Evolutionary conservation across 164 flowering plant genomes (phyloP), one percentile per base, ranked within the genome.

Genomic region (Vitis riparia): DNA sequence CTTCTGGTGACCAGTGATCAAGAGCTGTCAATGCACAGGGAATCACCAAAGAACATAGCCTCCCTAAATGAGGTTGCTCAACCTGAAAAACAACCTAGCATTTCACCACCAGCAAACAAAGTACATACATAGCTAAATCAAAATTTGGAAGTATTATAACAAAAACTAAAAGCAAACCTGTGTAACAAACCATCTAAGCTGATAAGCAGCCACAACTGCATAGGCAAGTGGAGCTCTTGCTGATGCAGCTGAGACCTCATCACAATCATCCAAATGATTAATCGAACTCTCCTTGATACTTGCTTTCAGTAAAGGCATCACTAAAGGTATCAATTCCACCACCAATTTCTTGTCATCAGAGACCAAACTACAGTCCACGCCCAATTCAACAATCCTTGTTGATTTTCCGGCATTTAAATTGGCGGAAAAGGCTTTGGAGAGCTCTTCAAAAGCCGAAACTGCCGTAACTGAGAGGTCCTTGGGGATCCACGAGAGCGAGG

Each of bases 1-100:
- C 96, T 71, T 79, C 89, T 7, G 93, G 84, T 1, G 98, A 93
- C 98, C 97, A 96, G 76, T 93, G 98, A 84, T 96, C 99, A 55
- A 96, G 86, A 59, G 90, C 86, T 32, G 97, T 93, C 77, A 96
- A 78, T 47, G 84, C 95, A 84, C 97, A 89, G 64, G 99, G 99
- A 75, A 96, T 75, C 68, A 93, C 85, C 87, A 88, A 79, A 74
- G 78, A 55, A 69, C 88, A 87, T 64, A 93, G 59, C 69, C 85
- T 86, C 51, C 92, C 99, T 77, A 96, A 77, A 71, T 80, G 66
- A 23, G 94, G 92, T 61, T 74, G 72, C 49, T 77, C 83, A 62
- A 93, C 85, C 99, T 93, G 73, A 68, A 78, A 50, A 68, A 73
- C 15, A 64, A 65, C 56, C 49, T 5, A 27, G 11, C 16, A n/a